Percentiles rank a stretch among this genome's conserved stretches.
phyloP scores from a whole-genome alignment of 805 yeast species.

The Aciculoconidium aculeatum region DNA sequence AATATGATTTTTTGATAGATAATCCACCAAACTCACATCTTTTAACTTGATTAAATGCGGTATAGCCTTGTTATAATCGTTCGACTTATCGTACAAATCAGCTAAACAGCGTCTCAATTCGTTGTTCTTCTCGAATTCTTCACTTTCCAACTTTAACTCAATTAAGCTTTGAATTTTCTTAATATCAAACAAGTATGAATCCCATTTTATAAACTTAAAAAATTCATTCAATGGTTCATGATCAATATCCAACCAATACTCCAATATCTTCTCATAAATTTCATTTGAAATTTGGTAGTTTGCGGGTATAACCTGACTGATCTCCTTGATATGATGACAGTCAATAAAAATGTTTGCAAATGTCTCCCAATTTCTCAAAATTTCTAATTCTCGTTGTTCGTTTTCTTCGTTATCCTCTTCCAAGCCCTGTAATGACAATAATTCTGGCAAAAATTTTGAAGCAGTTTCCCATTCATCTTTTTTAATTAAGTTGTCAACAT shows the following conservation, averaged over 20 bases:
- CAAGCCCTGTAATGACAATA: constrained; percentile 21
- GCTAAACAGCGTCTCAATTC: constrained; percentile 41
- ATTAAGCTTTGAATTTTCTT: constrained; percentile 38
- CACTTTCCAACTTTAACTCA: constrained; percentile 39
- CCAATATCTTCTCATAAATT: constrained; percentile 40
- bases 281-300: constrained; percentile 26
- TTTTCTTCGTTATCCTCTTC: constrained; percentile 15
- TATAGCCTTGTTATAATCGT: constrained; percentile 59
- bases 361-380: constrained; percentile 51
- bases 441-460: constrained; percentile 37
- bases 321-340: constrained; percentile 36
- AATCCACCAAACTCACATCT: constrained; percentile 50
- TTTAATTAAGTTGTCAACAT: constrained; percentile 40
- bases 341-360: constrained; percentile 54
- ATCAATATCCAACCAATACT: constrained; percentile 34
- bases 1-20: constrained; percentile 60
- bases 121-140: constrained; percentile 6
- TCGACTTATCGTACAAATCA: constrained; percentile 48
- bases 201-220: constrained; percentile 53
- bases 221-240: constrained; percentile 26
- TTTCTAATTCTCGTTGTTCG: constrained; percentile 17
- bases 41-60: constrained; percentile 52
- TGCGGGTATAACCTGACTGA: constrained; percentile 55
- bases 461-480: constrained; percentile 52
- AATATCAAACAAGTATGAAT: constrained; percentile 43